These are phyloP conservation scores for Huntiella abstrusa DNA, from an alignment of 2,329 filamentous ascomycete genomes.

Conservation along the genomic window DNA sequence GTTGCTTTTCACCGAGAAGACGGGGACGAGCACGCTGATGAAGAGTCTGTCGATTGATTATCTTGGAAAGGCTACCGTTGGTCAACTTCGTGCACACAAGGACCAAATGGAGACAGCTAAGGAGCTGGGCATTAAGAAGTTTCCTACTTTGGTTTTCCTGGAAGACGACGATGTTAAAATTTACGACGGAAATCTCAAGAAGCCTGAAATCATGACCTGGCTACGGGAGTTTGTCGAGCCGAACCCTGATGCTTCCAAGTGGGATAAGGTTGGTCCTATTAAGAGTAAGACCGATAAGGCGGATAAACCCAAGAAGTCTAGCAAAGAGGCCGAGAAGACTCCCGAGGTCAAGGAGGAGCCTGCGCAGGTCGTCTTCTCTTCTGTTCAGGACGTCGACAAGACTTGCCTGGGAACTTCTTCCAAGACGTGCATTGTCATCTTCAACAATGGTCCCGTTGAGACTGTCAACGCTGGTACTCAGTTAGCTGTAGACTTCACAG, in stretches of 20 bases:
- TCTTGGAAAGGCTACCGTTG: conserved; percentile 58
- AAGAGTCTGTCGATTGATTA: conserved; percentile 83
- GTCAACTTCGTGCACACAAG: conserved; percentile 43
- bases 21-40: conserved; percentile 63
- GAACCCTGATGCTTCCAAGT: conserved; percentile 47
- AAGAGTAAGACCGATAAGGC: conserved; percentile 25
- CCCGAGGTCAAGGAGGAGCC: conserved; percentile 23
- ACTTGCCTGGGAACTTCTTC: conserved; percentile 60
- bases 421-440: conserved; percentile 63
- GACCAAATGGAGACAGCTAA: conserved; percentile 30
- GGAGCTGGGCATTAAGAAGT: conserved; percentile 53
- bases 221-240: conserved; percentile 60
- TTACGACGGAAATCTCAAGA: conserved; percentile 73
- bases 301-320: conserved; percentile 23
- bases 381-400: conserved; percentile 39
- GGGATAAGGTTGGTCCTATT: conserved; percentile 23
- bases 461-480: neutral
- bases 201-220: conserved; percentile 64
- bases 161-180: conserved; percentile 51
- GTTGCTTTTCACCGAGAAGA: conserved; percentile 86
- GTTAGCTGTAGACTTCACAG: neutral
- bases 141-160: conserved; percentile 64
- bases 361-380: conserved; percentile 37
- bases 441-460: conserved; percentile 36
- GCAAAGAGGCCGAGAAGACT: conserved; percentile 22